Conservation (phyloP, 2,329 filamentous ascomycete species). For the Acrocalymma vagum region DNA sequence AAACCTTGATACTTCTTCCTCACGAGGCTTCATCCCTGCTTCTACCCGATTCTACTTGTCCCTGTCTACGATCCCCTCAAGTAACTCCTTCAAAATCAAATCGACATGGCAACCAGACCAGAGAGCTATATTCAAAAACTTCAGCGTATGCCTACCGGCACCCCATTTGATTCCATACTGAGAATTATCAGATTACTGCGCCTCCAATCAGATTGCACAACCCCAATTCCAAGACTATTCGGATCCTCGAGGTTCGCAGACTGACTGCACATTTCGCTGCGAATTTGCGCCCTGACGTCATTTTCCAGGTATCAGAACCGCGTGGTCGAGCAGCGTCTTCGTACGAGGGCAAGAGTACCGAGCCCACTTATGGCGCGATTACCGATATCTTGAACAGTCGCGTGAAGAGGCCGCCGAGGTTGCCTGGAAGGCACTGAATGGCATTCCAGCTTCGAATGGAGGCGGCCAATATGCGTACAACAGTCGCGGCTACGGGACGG, state of each 20-base stretch:
- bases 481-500: conserved; percentile 27
- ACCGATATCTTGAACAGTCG: conserved; percentile 45
- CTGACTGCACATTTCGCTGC: conserved; percentile 1
- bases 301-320: conserved; percentile 40
- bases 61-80: too few relatives aligned
- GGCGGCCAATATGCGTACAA: conserved; percentile 25
- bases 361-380: conserved; percentile 46
- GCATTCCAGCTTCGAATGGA: conserved; percentile 19
- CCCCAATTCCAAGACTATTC: conserved; percentile 48
- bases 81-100: conserved; percentile 1
- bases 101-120: conserved; percentile 35
- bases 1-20: too few relatives aligned
- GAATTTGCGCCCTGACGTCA: conserved; percentile 17
- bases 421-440: conserved; percentile 39
- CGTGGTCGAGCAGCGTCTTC: conserved; percentile 46
- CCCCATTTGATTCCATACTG: conserved; percentile 14
- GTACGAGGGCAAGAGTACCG: conserved; percentile 44
- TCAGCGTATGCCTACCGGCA: conserved; percentile 33
- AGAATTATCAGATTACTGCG: conserved; percentile 38
- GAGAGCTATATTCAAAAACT: conserved; percentile 43
- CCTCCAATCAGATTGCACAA: conserved; percentile 42
- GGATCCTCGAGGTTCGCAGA: conserved; percentile 44
- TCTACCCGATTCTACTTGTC: too few relatives aligned
- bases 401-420: conserved; percentile 47
- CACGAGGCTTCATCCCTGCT: too few relatives aligned